Evolutionary conservation across 2,329 filamentous ascomycete genomes (phyloP).

Genomic region (Nigrospora oryzae): DNA sequence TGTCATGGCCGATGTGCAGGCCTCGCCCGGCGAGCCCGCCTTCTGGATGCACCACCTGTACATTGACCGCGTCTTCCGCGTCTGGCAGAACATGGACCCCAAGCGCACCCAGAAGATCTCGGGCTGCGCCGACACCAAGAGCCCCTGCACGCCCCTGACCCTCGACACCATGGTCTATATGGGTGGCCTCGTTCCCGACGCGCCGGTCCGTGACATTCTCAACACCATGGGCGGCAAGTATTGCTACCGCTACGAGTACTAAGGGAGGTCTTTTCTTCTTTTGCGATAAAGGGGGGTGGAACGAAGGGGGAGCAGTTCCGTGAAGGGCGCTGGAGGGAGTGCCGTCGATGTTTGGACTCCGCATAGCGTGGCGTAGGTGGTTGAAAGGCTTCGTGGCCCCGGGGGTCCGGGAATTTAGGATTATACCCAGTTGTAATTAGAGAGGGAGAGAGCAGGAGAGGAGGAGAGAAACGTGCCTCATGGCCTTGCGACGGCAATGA

Average conservation of each 20-base stretch:
- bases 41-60: conserved; percentile 25
- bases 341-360: no score
- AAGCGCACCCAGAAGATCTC: not conserved
- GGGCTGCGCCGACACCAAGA: not conserved
- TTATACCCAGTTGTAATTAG: conserved; percentile 1
- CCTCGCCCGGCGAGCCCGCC: conserved; percentile 19
- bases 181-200: conserved; percentile 2
- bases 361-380: no score
- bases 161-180: conserved; percentile 2
- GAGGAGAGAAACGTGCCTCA: no score
- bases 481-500: no score
- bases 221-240: conserved; percentile 2
- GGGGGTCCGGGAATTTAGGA: conserved; percentile 17
- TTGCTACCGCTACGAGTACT: conserved; percentile 6
- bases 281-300: no score
- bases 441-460: no score
- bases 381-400: no score
- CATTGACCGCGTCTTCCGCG: conserved; percentile 7
- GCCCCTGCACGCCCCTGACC: not conserved
- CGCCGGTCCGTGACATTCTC: conserved; percentile 2
- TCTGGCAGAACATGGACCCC: conserved; percentile 5
- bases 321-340: no score
- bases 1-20: conserved; percentile 21
- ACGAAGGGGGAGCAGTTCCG: no score
- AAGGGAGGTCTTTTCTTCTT: not conserved